Evolutionary conservation across 2,329 filamentous ascomycete genomes (phyloP), one percentile per base, ranked within the genome.

Genomic region (Leptodontidium sp.): DNA sequence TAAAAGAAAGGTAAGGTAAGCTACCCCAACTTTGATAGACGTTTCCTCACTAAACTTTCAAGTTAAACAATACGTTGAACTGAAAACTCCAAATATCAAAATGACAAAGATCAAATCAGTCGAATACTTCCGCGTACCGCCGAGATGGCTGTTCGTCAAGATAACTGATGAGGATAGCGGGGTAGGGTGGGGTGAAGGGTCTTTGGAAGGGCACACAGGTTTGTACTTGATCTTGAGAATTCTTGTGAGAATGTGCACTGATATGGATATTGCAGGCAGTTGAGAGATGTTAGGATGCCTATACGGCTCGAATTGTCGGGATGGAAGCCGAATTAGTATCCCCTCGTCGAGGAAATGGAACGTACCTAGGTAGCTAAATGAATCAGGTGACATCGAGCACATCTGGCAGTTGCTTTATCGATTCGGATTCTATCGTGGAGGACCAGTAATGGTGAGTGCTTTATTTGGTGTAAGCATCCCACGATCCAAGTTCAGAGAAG

Each of bases 371-470:
- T 32, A 4, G 45, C 45, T 62, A 26, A 62, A 21, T 21, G 43
- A 14, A 62, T 17, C 17, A 49, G 50, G 45, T 76, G 88, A 93
- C 61, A 94, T 94, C 71, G 92, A 94, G 77, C 89, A 93, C 71
- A 90, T 94, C 68, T 94, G 92, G 92, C 91, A 93, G 77, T 85
- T 86, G 71, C 87, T 87, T 32, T 94, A 89, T 86, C 85, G 92
- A 52, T 82, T 86, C 52, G 87, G 88, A 0, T 95, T 94, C 79
- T 94, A 94, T 78, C 85, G 92, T 35, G 92, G 92, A 1, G 92
- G 92, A 0, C 90, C 92, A 0, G 91, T 94, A 11, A 90, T 94
- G 72, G 94, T 94, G 91, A 92, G 88, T 72, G 92, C 92, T 0
- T 80, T 94, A 17, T 87, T 91, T 0, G 92, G 92, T 1, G 88